Conservation (phyloP, 331 rosid genomes). For the Quercus phellos region DNA sequence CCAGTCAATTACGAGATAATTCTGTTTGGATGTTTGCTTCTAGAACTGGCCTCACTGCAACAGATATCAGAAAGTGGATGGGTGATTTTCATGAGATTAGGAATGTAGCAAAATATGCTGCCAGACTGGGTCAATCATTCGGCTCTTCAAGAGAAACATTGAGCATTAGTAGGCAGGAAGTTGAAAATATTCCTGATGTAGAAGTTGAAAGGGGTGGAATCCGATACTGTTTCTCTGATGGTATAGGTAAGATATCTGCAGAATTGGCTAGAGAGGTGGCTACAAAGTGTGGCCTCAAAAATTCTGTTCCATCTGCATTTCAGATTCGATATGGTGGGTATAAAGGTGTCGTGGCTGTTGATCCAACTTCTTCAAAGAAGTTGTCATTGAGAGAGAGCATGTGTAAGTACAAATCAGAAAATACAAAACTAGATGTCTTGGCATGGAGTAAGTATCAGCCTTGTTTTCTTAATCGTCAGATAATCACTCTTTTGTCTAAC, state of each 20-base stretch:
- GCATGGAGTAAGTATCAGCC: conserved; percentile 38
- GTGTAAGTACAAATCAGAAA: conserved; percentile 32
- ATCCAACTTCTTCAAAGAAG: conserved; percentile 24
- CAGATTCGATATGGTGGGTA: conserved; percentile 59
- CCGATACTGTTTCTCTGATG: conserved; percentile 59
- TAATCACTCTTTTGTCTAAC: conserved; percentile 39
- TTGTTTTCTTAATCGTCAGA: conserved; percentile 40
- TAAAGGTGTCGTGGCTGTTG: conserved; percentile 50
- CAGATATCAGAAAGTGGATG: conserved; percentile 55
- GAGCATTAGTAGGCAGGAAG: conserved; percentile 40
- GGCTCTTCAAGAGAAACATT: conserved; percentile 71
- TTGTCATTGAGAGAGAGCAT: conserved; percentile 38
- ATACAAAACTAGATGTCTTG: conserved; percentile 28
- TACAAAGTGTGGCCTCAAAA: conserved; percentile 40
- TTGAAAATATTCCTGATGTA: conserved; percentile 55
- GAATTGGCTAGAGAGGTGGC: conserved; percentile 54
- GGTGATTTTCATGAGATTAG: conserved; percentile 56
- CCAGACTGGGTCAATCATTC: conserved; percentile 79
- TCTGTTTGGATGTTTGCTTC: conserved; percentile 88
- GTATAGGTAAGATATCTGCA: conserved; percentile 74
- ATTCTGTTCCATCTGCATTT: conserved; percentile 58
- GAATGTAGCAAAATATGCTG: conserved; percentile 80
- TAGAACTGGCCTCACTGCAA: conserved; percentile 32
- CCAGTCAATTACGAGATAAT: conserved; percentile 71
- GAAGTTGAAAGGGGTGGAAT: conserved; percentile 18